Conservation (phyloP, 768 basidiomycete species). For the Amanita rubescens region DNA sequence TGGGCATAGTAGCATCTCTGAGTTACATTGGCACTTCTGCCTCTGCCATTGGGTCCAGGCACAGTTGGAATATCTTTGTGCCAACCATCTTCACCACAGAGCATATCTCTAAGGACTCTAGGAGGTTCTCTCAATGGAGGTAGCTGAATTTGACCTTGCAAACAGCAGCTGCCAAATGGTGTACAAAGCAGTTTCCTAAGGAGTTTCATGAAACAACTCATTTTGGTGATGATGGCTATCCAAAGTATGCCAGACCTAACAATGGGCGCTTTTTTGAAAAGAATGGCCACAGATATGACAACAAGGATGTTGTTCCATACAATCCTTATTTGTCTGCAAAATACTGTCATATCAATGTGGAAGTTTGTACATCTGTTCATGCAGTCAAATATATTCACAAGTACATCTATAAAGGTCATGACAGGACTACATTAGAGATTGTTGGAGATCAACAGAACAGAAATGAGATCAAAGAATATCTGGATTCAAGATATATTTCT, state of each 20-base stretch:
- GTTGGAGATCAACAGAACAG: slow-evolving; percentile 12
- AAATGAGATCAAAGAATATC: slow-evolving; percentile 29
- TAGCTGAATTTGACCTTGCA: slow-evolving; percentile 13
- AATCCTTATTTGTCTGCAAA: slow-evolving; percentile 24
- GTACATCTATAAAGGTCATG: slow-evolving; percentile 43
- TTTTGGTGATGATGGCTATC: slow-evolving; percentile 1
- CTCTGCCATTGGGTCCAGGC: background rate
- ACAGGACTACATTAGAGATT: slow-evolving; percentile 29
- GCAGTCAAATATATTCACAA: slow-evolving; percentile 41
- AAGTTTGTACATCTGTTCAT: slow-evolving; percentile 29
- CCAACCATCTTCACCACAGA: slow-evolving; percentile 17
- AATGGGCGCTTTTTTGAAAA: background rate
- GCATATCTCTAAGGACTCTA: slow-evolving; percentile 7
- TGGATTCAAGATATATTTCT: slow-evolving; percentile 30
- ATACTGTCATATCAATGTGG: slow-evolving; percentile 47
- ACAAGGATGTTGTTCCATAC: slow-evolving; percentile 37
- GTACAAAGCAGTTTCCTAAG: background rate
- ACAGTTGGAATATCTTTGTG: slow-evolving; percentile 7
- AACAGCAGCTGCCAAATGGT: slow-evolving; percentile 5
- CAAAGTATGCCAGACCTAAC: background rate
- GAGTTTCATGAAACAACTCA: background rate
- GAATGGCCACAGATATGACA: slow-evolving; percentile 16
- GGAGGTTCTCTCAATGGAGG: slow-evolving; percentile 16
- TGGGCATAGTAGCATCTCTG: background rate
- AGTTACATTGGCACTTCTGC: background rate